These are phyloP conservation scores for Straminergon stramineum DNA, from an alignment of 225 moss, liverwort and hornwort species.

Conservation along the genomic window DNA sequence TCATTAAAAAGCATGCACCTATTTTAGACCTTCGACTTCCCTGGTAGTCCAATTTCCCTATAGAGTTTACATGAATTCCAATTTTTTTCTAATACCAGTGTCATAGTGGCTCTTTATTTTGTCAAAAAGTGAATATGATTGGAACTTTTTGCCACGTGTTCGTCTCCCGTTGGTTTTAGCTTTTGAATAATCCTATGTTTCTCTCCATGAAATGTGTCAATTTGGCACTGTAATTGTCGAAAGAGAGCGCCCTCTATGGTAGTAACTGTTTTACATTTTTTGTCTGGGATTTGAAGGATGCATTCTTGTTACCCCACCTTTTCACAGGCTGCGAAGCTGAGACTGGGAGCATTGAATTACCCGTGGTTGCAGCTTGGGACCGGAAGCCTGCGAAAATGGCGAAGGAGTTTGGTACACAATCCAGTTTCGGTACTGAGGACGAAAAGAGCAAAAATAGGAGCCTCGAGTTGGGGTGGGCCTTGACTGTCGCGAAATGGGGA, in stretches of 20 bases:
- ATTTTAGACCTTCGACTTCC: neutral
- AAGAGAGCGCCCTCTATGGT: neutral
- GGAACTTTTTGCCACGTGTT: neutral
- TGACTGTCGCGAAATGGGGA: constrained; percentile 6
- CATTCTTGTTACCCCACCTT: neutral
- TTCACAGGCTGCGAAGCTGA: constrained; percentile 5
- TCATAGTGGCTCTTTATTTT: neutral
- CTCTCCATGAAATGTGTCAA: neutral
- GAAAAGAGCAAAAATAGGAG: constrained; percentile 14
- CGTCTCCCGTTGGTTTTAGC: neutral
- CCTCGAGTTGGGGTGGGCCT: constrained; percentile 1
- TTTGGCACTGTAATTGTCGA: neutral
- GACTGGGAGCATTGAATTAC: constrained; percentile 10
- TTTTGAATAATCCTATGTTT: neutral
- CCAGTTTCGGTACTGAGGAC: neutral
- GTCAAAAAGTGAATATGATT: neutral
- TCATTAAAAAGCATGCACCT: neutral
- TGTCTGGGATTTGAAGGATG: neutral
- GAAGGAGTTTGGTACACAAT: constrained; percentile 2
- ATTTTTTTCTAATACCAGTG: neutral
- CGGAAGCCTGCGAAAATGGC: constrained; percentile 16
- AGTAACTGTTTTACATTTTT: neutral
- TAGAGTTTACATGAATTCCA: neutral
- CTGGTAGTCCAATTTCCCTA: neutral
- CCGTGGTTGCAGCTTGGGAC: constrained; percentile 33